A percentile compares a stretch with the other conserved stretches of the same genome.
Conservation (phyloP, 208 protist genomes). For the Trypanosoma theileri region DNA sequence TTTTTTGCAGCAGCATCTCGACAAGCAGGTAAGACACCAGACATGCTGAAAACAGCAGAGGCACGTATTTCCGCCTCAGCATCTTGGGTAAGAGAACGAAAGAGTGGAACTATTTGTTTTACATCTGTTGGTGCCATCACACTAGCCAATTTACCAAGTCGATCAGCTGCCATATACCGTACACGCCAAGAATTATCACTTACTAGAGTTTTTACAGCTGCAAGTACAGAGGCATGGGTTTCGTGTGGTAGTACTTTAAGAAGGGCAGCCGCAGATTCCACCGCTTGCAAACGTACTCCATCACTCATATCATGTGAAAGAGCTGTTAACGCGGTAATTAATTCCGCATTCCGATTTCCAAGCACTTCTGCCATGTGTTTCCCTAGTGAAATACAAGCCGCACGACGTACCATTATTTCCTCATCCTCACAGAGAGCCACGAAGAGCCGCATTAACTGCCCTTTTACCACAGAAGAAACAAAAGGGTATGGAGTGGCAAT, state of each 20-base stretch:
- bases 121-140: constrained; percentile 67
- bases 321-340: constrained; percentile 88
- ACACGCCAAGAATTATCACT: constrained; percentile 97
- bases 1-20: constrained; percentile 55
- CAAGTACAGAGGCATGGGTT: constrained; percentile 84
- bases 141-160: constrained; percentile 77
- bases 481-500: constrained; percentile 90
- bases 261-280: constrained; percentile 91
- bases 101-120: constrained; percentile 69
- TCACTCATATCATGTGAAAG: constrained; percentile 96
- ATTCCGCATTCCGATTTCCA: constrained; percentile 69
- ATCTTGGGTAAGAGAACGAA: constrained; percentile 78
- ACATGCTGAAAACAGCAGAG: constrained; percentile 85
- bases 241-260: constrained; percentile 79
- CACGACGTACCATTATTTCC: constrained; percentile 97
- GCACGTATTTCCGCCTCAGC: constrained; percentile 84
- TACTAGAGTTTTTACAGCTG: constrained; percentile 65
- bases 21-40: constrained; percentile 57
- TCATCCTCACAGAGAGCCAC: constrained; percentile 94
- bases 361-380: constrained; percentile 72
- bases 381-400: constrained; percentile 92
- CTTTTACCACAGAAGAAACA: constrained; percentile 46
- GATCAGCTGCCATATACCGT: constrained; percentile 97
- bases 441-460: constrained; percentile 62
- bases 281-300: constrained; percentile 95